phyloP scores from a whole-genome alignment of 108 stramenopile genomes.

The Halocafeteria seosinensis region DNA sequence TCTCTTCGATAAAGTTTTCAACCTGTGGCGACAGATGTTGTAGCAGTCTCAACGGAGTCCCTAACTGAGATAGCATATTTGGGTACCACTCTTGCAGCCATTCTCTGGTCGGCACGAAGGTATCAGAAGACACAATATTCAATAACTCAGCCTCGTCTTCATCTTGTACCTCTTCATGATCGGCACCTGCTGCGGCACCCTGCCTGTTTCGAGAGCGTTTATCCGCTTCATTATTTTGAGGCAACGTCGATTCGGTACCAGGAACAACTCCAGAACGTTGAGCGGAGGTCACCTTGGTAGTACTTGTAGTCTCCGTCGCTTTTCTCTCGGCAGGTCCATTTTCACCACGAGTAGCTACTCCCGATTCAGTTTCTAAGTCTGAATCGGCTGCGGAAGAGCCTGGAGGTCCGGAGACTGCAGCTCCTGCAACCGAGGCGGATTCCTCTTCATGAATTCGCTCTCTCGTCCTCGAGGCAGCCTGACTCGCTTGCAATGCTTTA shows the following conservation, averaged over 20 bases:
- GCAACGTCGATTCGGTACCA: not conserved
- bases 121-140: no score
- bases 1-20: conserved; percentile 54
- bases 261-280: not conserved
- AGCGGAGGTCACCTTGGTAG: not conserved
- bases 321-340: no score
- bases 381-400: not conserved
- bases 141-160: no score
- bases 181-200: not conserved
- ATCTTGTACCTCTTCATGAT: no score
- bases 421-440: not conserved
- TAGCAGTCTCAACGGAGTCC: conserved; percentile 30
- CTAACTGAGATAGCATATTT: not conserved
- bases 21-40: conserved; percentile 80
- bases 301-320: not conserved
- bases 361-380: not conserved
- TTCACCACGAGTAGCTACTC: not conserved
- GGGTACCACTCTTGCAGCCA: not conserved
- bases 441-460: no score
- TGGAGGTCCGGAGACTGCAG: not conserved
- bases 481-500: not conserved
- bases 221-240: not conserved
- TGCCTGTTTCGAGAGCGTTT: no score
- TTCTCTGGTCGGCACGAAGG: no score
- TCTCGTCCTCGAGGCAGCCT: no score